Base-by-base conservation (phyloP, 352 stramenopile genomes). In the Peronosclerospora sorghi region DNA sequence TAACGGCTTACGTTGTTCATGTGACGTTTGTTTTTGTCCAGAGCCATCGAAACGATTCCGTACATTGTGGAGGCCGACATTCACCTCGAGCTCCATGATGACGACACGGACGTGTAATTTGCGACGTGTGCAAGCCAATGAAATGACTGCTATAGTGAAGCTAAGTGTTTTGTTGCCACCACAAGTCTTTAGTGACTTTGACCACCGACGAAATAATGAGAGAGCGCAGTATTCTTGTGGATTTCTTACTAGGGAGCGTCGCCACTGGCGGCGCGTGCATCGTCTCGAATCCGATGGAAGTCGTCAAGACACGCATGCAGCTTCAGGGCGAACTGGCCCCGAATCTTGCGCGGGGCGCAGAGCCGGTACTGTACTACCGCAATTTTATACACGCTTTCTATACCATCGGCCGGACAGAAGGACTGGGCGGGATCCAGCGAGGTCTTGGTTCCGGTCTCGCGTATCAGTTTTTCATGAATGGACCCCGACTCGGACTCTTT, bases 291-390 rank as follows among this genome's bases (percentile, higher is more conserved):
- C 80, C 80, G n/a, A 91, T 93, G 77, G 80, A 93, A 54, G 78
- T 91, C 32, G 70, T 93, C 49, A 93, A 93, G 72, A 93, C 80
- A 43, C 80, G 80, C 48, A 90, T 93, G 80, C 80, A 93, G 61
- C 55, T 93, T 27, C 80, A 93, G 59, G 80, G 78, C 13, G 80
- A 93, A 47, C 65, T 93, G 19, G 67, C 76, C 13, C 64, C 68
- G 41, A 72, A 67, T 26, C 59, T 70, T 7, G 42, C 4, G 10
- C 34, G 43, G 2, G 50, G 59, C 8, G 34, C 50, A 13, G 51
- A 55, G 9, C 65, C 65, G 2, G 60, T 60, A n/a, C 58, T 86
- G 38, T 73, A 67, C 37, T 93, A 90, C 57, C 70, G 73, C 51
- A 90, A 89, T 55, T 87, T 89, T 39, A 70, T 67, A n/a, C 78